These are phyloP conservation scores for Candida tibetensis DNA, from an alignment of 805 yeast species.

Conservation along the genomic window DNA sequence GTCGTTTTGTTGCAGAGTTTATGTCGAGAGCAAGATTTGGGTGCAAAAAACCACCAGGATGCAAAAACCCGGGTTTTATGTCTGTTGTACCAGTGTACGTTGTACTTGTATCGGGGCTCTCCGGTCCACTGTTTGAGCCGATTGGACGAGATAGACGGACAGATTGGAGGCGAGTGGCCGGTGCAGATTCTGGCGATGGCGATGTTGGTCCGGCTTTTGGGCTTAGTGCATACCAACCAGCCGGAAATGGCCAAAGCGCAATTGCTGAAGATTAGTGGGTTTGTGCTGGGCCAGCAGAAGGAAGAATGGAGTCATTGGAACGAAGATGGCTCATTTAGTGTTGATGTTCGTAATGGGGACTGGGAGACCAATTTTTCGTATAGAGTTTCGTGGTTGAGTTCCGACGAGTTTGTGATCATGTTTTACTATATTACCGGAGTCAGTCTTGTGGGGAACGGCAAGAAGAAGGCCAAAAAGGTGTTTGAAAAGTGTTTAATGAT, in stretches of 20 bases:
- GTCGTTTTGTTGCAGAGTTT: slow-evolving; percentile 13
- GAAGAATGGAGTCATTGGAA: slow-evolving; percentile 20
- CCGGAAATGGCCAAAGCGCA: slow-evolving; percentile 7
- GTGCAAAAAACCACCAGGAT: too few relatives aligned
- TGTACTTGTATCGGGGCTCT: slow-evolving; percentile 18
- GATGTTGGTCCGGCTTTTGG: slow-evolving; percentile 13
- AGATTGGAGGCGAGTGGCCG: slow-evolving; percentile 1
- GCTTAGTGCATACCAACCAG: slow-evolving; percentile 12
- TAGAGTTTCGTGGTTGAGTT: slow-evolving; percentile 40
- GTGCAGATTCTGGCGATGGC: slow-evolving; percentile 16
- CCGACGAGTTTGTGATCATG: slow-evolving; percentile 41
- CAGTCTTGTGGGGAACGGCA: slow-evolving; percentile 32
- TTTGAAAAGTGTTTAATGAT: slow-evolving; percentile 35
- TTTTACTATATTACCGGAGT: slow-evolving; percentile 45
- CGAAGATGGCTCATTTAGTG: slow-evolving; percentile 15
- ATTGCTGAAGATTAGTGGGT: slow-evolving; percentile 12
- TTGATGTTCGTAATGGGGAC: slow-evolving; percentile 1
- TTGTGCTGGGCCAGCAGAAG: slow-evolving; percentile 15
- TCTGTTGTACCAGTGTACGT: slow-evolving; percentile 14
- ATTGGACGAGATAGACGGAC: slow-evolving; percentile 7
- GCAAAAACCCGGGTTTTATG: slow-evolving; percentile 10
- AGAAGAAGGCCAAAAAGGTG: slow-evolving; percentile 31
- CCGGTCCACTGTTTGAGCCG: slow-evolving; percentile 8
- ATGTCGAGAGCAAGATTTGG: slow-evolving; percentile 1
- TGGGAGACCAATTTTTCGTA: slow-evolving; percentile 8